Evolutionary conservation across 1,284 basidiomycete species (phyloP).

Genomic region (Coriolopsis trogii): DNA sequence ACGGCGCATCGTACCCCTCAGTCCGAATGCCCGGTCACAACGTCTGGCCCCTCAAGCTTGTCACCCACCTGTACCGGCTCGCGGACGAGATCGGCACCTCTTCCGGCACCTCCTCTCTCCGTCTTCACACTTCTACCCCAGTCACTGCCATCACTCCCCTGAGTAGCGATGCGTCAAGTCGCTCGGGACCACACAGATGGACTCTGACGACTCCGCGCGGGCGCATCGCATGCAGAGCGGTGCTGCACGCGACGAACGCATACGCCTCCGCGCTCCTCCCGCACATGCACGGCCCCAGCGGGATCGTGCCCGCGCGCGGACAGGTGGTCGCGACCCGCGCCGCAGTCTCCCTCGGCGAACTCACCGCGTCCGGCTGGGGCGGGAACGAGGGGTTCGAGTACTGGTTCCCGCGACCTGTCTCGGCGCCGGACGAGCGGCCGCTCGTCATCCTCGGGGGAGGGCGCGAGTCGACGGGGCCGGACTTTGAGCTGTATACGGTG

Average conservation of each 20-base stretch:
- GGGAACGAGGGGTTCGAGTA: slow-evolving; percentile 66
- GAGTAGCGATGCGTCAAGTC: slow-evolving; percentile 3
- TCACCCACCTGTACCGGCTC: slow-evolving; percentile 61
- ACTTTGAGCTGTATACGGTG: slow-evolving; percentile 54
- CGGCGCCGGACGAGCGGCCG: slow-evolving; percentile 38
- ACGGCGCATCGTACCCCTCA: slow-evolving; percentile 57
- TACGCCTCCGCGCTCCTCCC: slow-evolving; percentile 73
- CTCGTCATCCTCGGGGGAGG: slow-evolving; percentile 78
- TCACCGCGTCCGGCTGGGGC: slow-evolving; percentile 32
- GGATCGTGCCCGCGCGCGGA: slow-evolving; percentile 74
- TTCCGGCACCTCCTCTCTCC: slow-evolving; percentile 43
- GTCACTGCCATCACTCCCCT: slow-evolving; percentile 48
- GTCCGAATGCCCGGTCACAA: slow-evolving; percentile 59
- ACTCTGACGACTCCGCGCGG: slow-evolving; percentile 63
- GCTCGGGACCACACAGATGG: slow-evolving; percentile 43
- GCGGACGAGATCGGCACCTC: slow-evolving; percentile 33
- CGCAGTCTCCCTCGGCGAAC: slow-evolving; percentile 36
- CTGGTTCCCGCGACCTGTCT: slow-evolving; percentile 76
- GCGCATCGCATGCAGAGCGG: slow-evolving; percentile 51
- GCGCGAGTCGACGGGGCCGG: slow-evolving; percentile 46
- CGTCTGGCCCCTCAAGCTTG: slow-evolving; percentile 78
- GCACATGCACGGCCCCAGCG: slow-evolving; percentile 51
- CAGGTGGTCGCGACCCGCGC: slow-evolving; percentile 72
- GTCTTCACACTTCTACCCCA: slow-evolving; percentile 71
- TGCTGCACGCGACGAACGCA: slow-evolving; percentile 83